Evolutionary conservation across 2,329 filamentous ascomycete genomes (phyloP).

Genomic region (Paraconiothyrium brasiliense): DNA sequence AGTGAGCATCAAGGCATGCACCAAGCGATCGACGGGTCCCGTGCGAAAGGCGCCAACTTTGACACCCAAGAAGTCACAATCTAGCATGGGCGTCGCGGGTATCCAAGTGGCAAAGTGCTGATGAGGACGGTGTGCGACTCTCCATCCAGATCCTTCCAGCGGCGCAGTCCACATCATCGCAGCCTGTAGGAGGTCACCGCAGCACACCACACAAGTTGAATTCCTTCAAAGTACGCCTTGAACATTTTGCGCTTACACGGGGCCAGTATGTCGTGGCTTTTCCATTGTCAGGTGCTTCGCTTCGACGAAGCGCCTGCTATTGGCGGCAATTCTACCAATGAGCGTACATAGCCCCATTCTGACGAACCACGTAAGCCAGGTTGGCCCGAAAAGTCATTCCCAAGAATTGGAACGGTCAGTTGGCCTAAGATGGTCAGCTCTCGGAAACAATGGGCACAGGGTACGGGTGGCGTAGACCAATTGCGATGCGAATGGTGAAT

Average conservation of each 20-base stretch:
- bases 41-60: no score
- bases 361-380: constrained; percentile 9
- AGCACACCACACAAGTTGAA: background rate
- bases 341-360: constrained; percentile 5
- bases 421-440: background rate
- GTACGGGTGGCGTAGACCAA: background rate
- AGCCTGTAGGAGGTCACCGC: background rate
- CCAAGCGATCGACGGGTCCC: no score
- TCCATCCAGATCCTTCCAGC: background rate
- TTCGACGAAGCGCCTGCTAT: constrained; percentile 3
- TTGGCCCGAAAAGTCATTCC: background rate
- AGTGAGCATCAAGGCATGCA: background rate
- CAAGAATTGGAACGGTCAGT: background rate
- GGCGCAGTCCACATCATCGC: background rate
- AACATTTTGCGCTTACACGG: background rate
- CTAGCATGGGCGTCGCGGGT: background rate
- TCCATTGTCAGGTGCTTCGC: background rate
- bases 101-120: background rate
- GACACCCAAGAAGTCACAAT: background rate
- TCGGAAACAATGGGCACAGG: background rate
- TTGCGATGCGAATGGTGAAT: background rate
- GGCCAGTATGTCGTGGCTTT: background rate
- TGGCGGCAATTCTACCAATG: constrained; percentile 11
- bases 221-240: background rate
- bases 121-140: background rate